phyloP scores from a whole-genome alignment of 1,284 basidiomycete genomes.

The Thelephora terrestris region DNA sequence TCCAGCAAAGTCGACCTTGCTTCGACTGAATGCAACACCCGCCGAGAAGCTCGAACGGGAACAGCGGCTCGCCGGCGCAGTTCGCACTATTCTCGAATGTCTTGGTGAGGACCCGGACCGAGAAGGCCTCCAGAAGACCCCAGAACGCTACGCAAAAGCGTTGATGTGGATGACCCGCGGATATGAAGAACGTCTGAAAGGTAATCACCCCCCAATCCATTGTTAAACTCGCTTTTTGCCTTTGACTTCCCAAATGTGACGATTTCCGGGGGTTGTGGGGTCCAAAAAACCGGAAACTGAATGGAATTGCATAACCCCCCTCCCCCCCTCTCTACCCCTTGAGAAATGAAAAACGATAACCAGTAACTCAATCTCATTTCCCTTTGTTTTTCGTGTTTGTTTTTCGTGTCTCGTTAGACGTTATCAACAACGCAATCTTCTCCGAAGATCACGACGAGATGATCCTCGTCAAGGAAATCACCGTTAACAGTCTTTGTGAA shows the following conservation, averaged over 20 bases:
- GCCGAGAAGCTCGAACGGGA: slow-evolving; percentile 67
- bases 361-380: too few relatives aligned
- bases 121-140: slow-evolving; percentile 85
- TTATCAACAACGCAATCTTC: slow-evolving; percentile 98
- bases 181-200: slow-evolving; percentile 90
- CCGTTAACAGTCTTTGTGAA: slow-evolving; percentile 95
- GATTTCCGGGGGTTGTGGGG: too few relatives aligned
- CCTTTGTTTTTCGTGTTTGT: too few relatives aligned
- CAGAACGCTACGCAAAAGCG: slow-evolving; percentile 94
- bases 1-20: slow-evolving; percentile 83
- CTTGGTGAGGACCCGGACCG: slow-evolving; percentile 97
- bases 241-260: too few relatives aligned
- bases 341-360: too few relatives aligned
- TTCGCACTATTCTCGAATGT: slow-evolving; percentile 91
- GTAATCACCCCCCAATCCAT: slow-evolving; percentile 29
- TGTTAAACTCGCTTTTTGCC: neutral
- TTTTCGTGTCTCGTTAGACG: slow-evolving; percentile 48
- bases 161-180: slow-evolving; percentile 99
- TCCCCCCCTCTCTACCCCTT: slow-evolving; percentile 1
- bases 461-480: slow-evolving; percentile 97
- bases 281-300: too few relatives aligned
- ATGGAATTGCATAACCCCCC: slow-evolving; percentile 2
- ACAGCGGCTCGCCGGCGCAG: slow-evolving; percentile 72
- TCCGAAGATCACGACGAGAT: slow-evolving; percentile 99
- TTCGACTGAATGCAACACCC: slow-evolving; percentile 71